Base-by-base conservation (phyloP, 805 yeast species). In the Barnettozyma sp. region DNA sequence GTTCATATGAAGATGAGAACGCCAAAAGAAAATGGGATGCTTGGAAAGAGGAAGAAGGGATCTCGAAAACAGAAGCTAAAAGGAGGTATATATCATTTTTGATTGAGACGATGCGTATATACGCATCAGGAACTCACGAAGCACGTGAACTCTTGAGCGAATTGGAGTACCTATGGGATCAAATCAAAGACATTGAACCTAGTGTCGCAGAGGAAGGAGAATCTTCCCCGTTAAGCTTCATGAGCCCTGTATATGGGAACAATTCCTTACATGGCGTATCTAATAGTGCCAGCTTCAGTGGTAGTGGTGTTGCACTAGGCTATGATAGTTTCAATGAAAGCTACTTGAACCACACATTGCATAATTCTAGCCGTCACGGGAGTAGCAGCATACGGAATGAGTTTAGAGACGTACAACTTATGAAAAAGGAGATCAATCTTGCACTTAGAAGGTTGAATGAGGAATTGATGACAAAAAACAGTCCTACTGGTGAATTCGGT, bases 1-100 rank as follows among this genome's bases (percentile, higher is more conserved):
- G 55, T 27, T 57, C 71, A 1, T 63, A 72, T 7, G 85, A 78
- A 44, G 84, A 76, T 48, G 79, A 71, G 44, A 78, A 78, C 4
- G 81, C 80, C 8, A 72, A 73, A 50, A 70, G 76, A 46, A 84
- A 85, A 54, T 82, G 87, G 81, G 88, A 82, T 48, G 86, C 94
- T 0, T 85, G 95, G 95, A 76, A 79, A 44, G 56, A 70, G 17
- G 83, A 82, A 48, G 74, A 77, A 43, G 94, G 94, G 0, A 50
- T 82, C 19, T 50, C 75, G 14, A 70, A 68, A 40, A 73, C 80
- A 0, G 85, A 82, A 48, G 94, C 94, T 3, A 84, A 86, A 54
- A 63, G 81, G 29, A 60, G 68, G 33, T 85, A 85, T 54, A 78
- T 84, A 19, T 66, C 76, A 25, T 74, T 66, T 42, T 66, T 85